Base-by-base conservation (phyloP, 495 filamentous ascomycete species). In the Talaromyces ruber region DNA sequence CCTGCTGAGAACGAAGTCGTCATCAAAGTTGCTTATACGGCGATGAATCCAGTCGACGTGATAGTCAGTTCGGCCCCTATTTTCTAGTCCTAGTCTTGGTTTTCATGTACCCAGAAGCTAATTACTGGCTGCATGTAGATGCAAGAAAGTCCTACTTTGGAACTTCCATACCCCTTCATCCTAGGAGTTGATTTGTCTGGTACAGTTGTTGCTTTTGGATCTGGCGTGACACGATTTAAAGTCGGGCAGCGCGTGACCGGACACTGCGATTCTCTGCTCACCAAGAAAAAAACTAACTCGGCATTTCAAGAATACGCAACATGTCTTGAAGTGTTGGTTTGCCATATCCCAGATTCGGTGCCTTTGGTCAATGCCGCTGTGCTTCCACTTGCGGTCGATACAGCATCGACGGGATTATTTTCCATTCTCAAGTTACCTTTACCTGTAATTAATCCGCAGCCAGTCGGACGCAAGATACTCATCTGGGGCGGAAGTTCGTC, bases 121-220 rank as follows among this genome's bases (percentile, higher is more conserved):
- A 18, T 7, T 0, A 0, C 7, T 18, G 0, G 1, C 5, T 21
- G 6, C 8, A 47, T 18, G 12, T 61, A 12, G n/a, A 37, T 52
- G 18, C 50, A 25, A 9, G 18, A 43, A n/a, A 75, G 69, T n/a
- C 24, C 3, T 9, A 6, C 1, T 16, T 1, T 53, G 8, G 50
- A 53, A 6, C 50, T 2, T 69, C 70, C 3, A 14, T 78, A 79
- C 24, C 78, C 78, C 0, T 76, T 72, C 63, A 68, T 67, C 50
- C 64, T 79, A 29, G 78, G 76, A 50, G 74, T 73, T 11, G 81
- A 84, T 63, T 62, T 70, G 54, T 72, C 81, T 1, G 83, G 83
- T 18, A 70, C 68, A 24, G 74, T 86, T 61, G 66, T 69, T 11
- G 76, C 74, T 0, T 67, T 78, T 4, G 82, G 82, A 3, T 45